These are phyloP conservation scores for Dactylellina cionopaga DNA, from an alignment of 2,329 filamentous ascomycete species.

Conservation along the genomic window DNA sequence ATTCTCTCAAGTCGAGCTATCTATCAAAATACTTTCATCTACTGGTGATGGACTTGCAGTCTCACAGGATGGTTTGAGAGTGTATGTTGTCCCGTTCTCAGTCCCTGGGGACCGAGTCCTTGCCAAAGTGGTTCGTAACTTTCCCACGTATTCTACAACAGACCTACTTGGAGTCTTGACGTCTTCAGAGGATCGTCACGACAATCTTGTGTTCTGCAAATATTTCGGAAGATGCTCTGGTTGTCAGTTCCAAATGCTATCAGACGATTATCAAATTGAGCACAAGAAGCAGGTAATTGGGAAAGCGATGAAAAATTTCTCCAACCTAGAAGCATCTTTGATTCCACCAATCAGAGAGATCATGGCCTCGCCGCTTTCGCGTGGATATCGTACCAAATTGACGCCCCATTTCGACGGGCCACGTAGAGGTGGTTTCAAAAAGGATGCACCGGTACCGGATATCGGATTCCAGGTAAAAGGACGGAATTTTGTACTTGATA, in stretches of 20 bases:
- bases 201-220: slow-evolving; percentile 78
- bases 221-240: slow-evolving; percentile 91
- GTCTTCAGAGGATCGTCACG: slow-evolving; percentile 79
- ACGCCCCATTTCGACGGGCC: slow-evolving; percentile 95
- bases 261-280: slow-evolving; percentile 83
- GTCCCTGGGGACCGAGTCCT: slow-evolving; percentile 83
- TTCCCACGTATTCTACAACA: slow-evolving; percentile 76
- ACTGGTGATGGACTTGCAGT: slow-evolving; percentile 90
- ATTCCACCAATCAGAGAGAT: slow-evolving; percentile 83
- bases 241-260: slow-evolving; percentile 97
- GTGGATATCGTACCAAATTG: slow-evolving; percentile 94
- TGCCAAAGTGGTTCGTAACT: slow-evolving; percentile 81
- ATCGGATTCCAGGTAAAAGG: slow-evolving; percentile 93
- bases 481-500: slow-evolving; percentile 82
- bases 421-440: slow-evolving; percentile 65
- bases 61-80: slow-evolving; percentile 70
- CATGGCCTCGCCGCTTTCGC: slow-evolving; percentile 88
- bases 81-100: slow-evolving; percentile 89
- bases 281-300: slow-evolving; percentile 88
- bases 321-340: slow-evolving; percentile 77
- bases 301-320: slow-evolving; percentile 92
- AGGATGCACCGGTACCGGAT: slow-evolving; percentile 68
- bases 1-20: slow-evolving; percentile 80
- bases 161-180: slow-evolving; percentile 82
- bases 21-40: slow-evolving; percentile 84